Evolutionary conservation across 208 protist species (phyloP).

Genomic region (Herpetomonas tarakana): DNA sequence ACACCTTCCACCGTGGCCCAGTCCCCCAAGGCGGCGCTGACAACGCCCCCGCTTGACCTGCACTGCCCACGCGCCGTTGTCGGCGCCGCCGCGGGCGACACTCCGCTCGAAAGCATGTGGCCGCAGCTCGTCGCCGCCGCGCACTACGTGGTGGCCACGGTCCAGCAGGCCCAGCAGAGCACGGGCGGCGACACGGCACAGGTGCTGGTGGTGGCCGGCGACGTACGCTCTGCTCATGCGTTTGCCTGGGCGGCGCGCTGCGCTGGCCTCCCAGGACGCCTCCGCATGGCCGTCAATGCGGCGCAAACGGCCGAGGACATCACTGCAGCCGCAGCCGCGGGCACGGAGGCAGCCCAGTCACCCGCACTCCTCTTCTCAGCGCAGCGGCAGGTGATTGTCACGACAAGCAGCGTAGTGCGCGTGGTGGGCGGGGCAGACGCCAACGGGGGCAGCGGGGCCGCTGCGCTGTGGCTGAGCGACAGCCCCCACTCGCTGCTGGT

Average conservation of each 20-base stretch:
- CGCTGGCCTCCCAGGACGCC: slow-evolving; percentile 33
- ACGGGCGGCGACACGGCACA: slow-evolving; percentile 1
- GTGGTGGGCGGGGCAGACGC: slow-evolving; percentile 6
- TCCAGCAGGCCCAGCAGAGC: slow-evolving; percentile 9
- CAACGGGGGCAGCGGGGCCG: slow-evolving; percentile 20
- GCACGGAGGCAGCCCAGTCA: background rate
- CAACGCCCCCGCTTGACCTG: slow-evolving; percentile 28
- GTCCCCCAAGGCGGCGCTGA: slow-evolving; percentile 12
- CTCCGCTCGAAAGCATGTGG: slow-evolving; percentile 32
- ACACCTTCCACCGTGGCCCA: slow-evolving; percentile 9
- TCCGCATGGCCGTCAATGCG: slow-evolving; percentile 34
- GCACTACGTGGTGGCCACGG: slow-evolving; percentile 27
- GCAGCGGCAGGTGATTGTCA: slow-evolving; percentile 44
- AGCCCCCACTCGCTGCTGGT: slow-evolving; percentile 35
- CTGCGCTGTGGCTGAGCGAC: slow-evolving; percentile 36
- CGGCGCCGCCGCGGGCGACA: background rate
- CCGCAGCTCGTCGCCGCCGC: slow-evolving; percentile 47
- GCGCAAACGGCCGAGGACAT: background rate
- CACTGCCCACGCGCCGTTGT: slow-evolving; percentile 16
- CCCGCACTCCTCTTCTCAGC: slow-evolving; percentile 34
- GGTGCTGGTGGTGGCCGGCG: slow-evolving; percentile 56
- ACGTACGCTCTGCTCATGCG: slow-evolving; percentile 57
- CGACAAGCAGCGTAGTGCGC: slow-evolving; percentile 45
- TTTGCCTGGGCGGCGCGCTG: slow-evolving; percentile 79
- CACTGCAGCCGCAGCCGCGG: background rate